These are phyloP conservation scores for Cryptococcus depauperatus DNA, from an alignment of 1,284 basidiomycete species.

Conservation along the genomic window DNA sequence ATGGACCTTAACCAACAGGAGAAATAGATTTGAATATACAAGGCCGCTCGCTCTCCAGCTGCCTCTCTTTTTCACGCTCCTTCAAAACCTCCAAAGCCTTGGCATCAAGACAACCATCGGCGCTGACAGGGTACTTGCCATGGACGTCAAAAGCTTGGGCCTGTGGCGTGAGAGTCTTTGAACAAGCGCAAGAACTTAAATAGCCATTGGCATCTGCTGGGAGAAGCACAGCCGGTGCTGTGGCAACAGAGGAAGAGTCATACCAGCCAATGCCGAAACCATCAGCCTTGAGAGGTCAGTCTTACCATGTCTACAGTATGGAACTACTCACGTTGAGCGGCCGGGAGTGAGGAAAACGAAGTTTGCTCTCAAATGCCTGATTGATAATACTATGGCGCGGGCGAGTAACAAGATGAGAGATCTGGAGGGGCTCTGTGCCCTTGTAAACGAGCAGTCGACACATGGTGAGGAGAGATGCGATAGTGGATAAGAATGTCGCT, in stretches of 20 bases:
- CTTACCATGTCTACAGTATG: neutral
- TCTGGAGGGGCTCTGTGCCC: conserved; percentile 74
- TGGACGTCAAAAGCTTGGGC: conserved; percentile 5
- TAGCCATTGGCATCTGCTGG: conserved; percentile 10
- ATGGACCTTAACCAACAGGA: conserved; percentile 53
- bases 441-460: conserved; percentile 59
- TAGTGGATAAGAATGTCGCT: no score
- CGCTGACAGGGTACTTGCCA: neutral
- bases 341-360: conserved; percentile 67
- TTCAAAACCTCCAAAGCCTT: conserved; percentile 20
- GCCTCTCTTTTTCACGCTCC: conserved; percentile 41
- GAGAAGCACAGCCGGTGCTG: conserved; percentile 7
- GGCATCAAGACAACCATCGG: conserved; percentile 6
- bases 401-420: conserved; percentile 80
- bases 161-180: conserved; percentile 1
- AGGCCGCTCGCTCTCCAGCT: conserved; percentile 73
- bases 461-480: conserved; percentile 8
- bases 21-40: conserved; percentile 97
- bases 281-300: conserved; percentile 54
- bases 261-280: conserved; percentile 89
- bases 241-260: conserved; percentile 24
- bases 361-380: conserved; percentile 83
- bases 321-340: conserved; percentile 62
- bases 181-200: conserved; percentile 3
- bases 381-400: conserved; percentile 95